These are phyloP conservation scores for Colletotrichum ledebouriae DNA, from an alignment of 2,329 filamentous ascomycete genomes.

Conservation along the genomic window DNA sequence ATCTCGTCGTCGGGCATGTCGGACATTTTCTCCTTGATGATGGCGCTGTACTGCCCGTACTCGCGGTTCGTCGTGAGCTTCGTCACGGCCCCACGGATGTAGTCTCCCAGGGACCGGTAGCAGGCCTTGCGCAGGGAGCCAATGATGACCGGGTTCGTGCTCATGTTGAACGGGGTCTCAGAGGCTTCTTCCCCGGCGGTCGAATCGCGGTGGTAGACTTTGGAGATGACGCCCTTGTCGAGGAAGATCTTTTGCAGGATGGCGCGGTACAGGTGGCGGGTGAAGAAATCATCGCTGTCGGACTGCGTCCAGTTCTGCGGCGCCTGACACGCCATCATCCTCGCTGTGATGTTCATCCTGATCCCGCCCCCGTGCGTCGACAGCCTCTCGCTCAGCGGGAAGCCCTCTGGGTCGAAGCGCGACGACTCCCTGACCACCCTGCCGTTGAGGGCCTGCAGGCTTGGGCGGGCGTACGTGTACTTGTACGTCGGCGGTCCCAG, in stretches of 20 bases:
- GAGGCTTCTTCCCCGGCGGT: slow-evolving; percentile 46
- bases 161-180: slow-evolving; percentile 64
- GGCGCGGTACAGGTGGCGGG: slow-evolving; percentile 91
- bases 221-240: slow-evolving; percentile 81
- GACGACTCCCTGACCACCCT: slow-evolving; percentile 77
- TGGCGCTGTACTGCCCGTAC: slow-evolving; percentile 69
- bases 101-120: slow-evolving; percentile 80
- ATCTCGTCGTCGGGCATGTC: slow-evolving; percentile 82
- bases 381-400: slow-evolving; percentile 87
- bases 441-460: slow-evolving; percentile 74
- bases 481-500: slow-evolving; percentile 91
- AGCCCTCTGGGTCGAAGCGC: slow-evolving; percentile 88
- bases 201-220: slow-evolving; percentile 60
- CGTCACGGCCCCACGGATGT: slow-evolving; percentile 82
- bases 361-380: slow-evolving; percentile 74
- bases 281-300: slow-evolving; percentile 91
- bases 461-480: slow-evolving; percentile 80
- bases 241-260: slow-evolving; percentile 93
- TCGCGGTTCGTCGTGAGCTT: slow-evolving; percentile 76
- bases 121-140: slow-evolving; percentile 85
- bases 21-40: slow-evolving; percentile 75
- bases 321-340: slow-evolving; percentile 98
- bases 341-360: slow-evolving; percentile 92
- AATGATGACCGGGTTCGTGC: slow-evolving; percentile 86
- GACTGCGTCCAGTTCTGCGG: slow-evolving; percentile 88